Percentiles rank a stretch among this genome's conserved stretches.
phyloP scores from a whole-genome alignment of 768 basidiomycete genomes.

The Tylopilus sp. region DNA sequence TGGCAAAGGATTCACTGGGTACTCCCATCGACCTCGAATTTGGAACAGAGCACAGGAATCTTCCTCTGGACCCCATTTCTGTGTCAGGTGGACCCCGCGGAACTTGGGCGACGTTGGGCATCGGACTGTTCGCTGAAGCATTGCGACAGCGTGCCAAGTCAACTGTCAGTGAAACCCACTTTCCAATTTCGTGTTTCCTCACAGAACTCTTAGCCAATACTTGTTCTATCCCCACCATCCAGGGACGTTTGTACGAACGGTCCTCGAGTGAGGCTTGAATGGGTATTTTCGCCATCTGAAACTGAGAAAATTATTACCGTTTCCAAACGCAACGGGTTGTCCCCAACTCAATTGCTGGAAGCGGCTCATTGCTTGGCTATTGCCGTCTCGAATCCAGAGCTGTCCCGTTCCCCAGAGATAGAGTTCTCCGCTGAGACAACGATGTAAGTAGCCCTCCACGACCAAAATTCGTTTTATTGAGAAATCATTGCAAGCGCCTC shows the following conservation, averaged over 20 bases:
- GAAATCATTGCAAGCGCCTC: background rate
- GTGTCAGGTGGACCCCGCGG: slow-evolving; percentile 15
- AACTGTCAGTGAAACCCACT: background rate
- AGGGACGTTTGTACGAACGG: background rate
- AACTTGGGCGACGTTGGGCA: slow-evolving; percentile 5
- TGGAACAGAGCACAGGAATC: slow-evolving; percentile 12
- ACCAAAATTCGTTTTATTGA: background rate
- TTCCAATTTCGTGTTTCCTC: background rate
- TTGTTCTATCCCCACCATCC: background rate
- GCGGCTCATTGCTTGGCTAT: slow-evolving; percentile 14
- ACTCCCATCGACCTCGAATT: background rate
- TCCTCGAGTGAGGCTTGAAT: slow-evolving; percentile 1
- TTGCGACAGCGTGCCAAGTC: background rate
- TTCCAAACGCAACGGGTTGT: background rate
- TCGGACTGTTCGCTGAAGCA: slow-evolving; percentile 2
- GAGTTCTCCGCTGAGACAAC: slow-evolving; percentile 6
- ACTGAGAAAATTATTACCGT: slow-evolving; percentile 2
- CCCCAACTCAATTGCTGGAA: slow-evolving; percentile 9
- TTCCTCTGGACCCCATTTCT: slow-evolving; percentile 12
- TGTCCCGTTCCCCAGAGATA: background rate
- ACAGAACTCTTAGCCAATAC: background rate
- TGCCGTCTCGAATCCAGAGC: slow-evolving; percentile 6
- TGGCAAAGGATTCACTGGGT: slow-evolving; percentile 2
- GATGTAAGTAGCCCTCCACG: background rate
- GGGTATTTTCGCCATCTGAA: background rate